Percentiles rank a stretch among this genome's conserved stretches.
These are phyloP conservation scores for Alnus glutinosa DNA, from an alignment of 306 rosid genomes.

Conservation along the genomic window DNA sequence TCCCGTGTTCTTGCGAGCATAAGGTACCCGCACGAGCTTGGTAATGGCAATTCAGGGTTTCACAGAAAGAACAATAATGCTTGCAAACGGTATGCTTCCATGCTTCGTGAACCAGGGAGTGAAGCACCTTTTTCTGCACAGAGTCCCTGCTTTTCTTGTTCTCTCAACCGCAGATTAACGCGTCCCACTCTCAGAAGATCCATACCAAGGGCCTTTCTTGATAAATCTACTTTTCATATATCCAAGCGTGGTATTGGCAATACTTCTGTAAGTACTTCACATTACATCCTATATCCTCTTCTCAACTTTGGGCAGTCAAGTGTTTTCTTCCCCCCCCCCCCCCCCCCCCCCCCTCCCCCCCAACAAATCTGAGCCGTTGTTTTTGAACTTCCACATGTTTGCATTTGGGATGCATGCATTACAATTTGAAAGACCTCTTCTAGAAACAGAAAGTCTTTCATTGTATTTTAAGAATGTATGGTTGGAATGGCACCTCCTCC, in stretches of 20 bases:
- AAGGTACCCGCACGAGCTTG: conserved; percentile 42
- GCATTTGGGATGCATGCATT: conserved; percentile 2
- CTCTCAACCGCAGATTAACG: conserved; percentile 41
- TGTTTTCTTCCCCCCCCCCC: not conserved
- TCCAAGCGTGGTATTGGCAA: conserved; percentile 34
- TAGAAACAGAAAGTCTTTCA: not conserved
- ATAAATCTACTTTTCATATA: conserved; percentile 52
- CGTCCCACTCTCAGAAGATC: conserved; percentile 33
- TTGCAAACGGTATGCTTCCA: conserved; percentile 41
- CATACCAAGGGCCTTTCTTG: conserved; percentile 47
- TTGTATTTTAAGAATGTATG: not conserved
- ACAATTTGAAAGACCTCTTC: not conserved
- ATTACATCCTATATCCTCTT: not conserved
- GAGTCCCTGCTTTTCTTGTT: conserved; percentile 51
- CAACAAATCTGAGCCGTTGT: not conserved
- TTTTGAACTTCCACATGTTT: not conserved
- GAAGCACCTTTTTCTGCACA: conserved; percentile 30
- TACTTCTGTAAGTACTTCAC: conserved; percentile 47
- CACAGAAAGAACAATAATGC: conserved; percentile 42
- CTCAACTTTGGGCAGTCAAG: not conserved
- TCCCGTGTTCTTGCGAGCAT: conserved; percentile 17
- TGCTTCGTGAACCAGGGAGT: conserved; percentile 38
- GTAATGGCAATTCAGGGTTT: conserved; percentile 39
- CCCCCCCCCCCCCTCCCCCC: too few relatives aligned
- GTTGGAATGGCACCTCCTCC: not conserved